Base-by-base conservation (phyloP, 2,329 filamentous ascomycete species). In the Aspergillus sojae region DNA sequence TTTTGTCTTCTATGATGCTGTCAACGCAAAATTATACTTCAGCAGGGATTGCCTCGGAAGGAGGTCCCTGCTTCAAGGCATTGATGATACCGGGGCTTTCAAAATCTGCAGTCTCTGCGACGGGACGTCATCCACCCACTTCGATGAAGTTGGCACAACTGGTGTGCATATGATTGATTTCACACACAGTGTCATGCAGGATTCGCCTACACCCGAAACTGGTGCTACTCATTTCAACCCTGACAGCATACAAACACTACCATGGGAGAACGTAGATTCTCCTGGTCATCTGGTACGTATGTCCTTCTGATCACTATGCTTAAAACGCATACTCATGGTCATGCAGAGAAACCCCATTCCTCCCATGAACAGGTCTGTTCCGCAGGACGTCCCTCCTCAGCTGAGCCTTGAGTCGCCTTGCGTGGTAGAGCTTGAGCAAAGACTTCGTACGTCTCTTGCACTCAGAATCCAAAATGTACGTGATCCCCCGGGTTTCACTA, bases 21-120 rank as follows among this genome's bases (percentile, higher is more conserved):
- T 75, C 11, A 81, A 85, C 59, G 81, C 81, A 11, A 85, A 84
- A 48, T 68, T 98, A 16, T 96, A 90, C 77, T 97, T 91, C 76
- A 93, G 91, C 7, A 87, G 95, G 67, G 95, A 99, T 76, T 91
- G 91, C 62, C 84, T 99, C 3, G 95, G 95, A 10, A 86, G 95
- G 62, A 87, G 95, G 56, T 98, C 95, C 16, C 81, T 99, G 41
- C 82, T 97, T 50, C 79, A 70, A 48, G 81, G 79, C 23, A 70
- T 85, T 21, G 85, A 85, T 60, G 71, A 77, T n/a, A 76, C 79
- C n/a, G 80, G 74, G 12, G 74, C 76, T 45, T 74, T 95, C 45
- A 82, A 84, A 11, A 79, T 97, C 32, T 91, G 89, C 65, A 97
- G 93, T 75, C 80, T 94, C 61, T 85, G 89, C 11, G 88, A 89